phyloP scores from a whole-genome alignment of 352 stramenopile genomes.

The Saprolegnia diclina region DNA sequence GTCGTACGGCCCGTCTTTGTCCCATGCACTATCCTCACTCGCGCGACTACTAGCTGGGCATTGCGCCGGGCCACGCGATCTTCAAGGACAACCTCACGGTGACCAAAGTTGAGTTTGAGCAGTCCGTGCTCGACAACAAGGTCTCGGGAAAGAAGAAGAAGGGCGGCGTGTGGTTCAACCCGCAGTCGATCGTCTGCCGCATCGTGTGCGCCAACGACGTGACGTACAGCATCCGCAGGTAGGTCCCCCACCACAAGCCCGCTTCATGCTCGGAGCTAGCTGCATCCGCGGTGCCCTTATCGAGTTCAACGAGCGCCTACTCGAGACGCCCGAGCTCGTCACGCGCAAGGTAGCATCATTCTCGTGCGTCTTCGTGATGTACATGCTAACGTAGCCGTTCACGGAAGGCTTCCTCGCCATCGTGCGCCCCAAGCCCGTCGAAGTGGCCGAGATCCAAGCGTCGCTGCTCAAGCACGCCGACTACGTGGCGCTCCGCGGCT shows the following conservation, averaged over 20 bases:
- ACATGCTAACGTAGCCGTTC: constrained; percentile 34
- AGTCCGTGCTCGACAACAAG: constrained; percentile 55
- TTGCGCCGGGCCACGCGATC: constrained; percentile 58
- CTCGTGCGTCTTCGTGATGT: background rate
- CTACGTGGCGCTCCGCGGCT: constrained; percentile 55
- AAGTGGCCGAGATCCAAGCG: constrained; percentile 75
- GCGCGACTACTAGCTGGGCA: constrained; percentile 35
- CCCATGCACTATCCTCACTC: background rate
- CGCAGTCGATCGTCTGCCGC: constrained; percentile 57
- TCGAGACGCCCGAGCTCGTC: constrained; percentile 51
- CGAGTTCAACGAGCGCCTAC: constrained; percentile 68
- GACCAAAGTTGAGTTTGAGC: constrained; percentile 52
- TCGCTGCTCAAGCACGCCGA: constrained; percentile 73
- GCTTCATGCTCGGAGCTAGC: constrained; percentile 29
- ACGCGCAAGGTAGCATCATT: constrained; percentile 36
- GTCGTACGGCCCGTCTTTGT: constrained; percentile 33
- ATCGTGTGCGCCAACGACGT: constrained; percentile 58
- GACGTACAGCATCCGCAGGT: constrained; percentile 57
- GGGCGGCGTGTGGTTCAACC: constrained; percentile 63
- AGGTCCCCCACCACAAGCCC: background rate
- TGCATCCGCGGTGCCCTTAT: constrained; percentile 77
- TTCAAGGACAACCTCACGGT: constrained; percentile 51
- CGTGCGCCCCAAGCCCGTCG: constrained; percentile 71
- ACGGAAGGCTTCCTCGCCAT: constrained; percentile 78
- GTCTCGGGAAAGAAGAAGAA: constrained; percentile 87